A percentile compares a stretch with the other conserved stretches of the same genome.
These are phyloP conservation scores for Hibiscus mutabilis DNA, from an alignment of 345 rosid species.

Conservation along the genomic window DNA sequence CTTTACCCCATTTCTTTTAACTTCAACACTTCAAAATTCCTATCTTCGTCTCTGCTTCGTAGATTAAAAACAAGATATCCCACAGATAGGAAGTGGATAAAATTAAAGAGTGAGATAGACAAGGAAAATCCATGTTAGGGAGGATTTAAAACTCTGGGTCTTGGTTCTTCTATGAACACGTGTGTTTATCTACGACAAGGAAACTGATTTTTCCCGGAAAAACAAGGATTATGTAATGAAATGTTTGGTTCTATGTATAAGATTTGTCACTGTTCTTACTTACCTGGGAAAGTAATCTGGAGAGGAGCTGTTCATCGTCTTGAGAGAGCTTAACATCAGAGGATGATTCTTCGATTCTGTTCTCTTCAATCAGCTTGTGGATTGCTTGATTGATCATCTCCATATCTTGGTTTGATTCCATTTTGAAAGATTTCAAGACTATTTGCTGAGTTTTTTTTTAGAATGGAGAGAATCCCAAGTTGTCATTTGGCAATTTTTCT, in stretches of 20 bases:
- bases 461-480: neutral
- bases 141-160: neutral
- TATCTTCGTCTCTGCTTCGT: too few relatives aligned
- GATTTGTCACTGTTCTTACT: neutral
- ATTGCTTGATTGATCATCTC: slow-evolving; percentile 41
- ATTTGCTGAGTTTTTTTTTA: too few relatives aligned
- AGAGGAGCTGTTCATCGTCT: slow-evolving; percentile 37
- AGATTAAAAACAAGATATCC: too few relatives aligned
- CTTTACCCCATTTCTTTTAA: too few relatives aligned
- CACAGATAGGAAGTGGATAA: neutral
- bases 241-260: neutral
- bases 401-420: slow-evolving; percentile 39
- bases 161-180: neutral
- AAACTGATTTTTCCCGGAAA: neutral
- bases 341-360: slow-evolving; percentile 26
- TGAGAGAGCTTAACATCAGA: slow-evolving; percentile 19
- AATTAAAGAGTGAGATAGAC: neutral
- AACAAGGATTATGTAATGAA: neutral
- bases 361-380: slow-evolving; percentile 42
- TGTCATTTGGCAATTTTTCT: neutral
- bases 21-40: too few relatives aligned
- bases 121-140: neutral
- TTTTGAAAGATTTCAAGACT: neutral
- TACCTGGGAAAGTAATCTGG: slow-evolving; percentile 62
- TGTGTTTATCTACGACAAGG: neutral